phyloP scores from a whole-genome alignment of 148 eudicot species.

The Rhododendron vialii region DNA sequence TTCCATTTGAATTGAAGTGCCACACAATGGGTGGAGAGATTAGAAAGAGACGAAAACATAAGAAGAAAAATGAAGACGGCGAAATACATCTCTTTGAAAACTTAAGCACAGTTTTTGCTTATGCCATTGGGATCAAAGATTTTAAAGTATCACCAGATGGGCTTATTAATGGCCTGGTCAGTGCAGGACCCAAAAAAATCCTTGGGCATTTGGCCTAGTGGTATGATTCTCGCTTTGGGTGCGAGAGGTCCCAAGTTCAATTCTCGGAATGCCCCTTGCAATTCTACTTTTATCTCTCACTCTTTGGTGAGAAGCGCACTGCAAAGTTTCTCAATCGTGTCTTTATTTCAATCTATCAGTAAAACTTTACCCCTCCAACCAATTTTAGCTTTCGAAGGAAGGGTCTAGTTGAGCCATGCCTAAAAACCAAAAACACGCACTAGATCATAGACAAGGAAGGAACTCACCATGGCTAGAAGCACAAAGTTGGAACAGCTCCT shows the following conservation, averaged over 20 bases:
- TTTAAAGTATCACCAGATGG: no score
- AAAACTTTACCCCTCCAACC: background rate
- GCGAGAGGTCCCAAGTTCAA: slow-evolving; percentile 80
- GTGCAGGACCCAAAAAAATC: background rate
- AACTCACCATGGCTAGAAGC: background rate
- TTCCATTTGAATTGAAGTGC: no score
- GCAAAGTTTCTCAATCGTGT: background rate
- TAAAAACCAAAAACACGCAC: background rate
- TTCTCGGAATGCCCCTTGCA: slow-evolving; percentile 36
- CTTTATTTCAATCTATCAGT: background rate
- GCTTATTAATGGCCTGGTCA: no score
- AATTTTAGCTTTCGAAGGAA: background rate
- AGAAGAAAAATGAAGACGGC: no score
- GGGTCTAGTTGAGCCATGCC: background rate
- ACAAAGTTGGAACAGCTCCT: background rate
- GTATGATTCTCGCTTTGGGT: slow-evolving; percentile 77
- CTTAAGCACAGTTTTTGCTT: no score
- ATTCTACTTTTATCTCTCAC: background rate
- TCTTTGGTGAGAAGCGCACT: background rate
- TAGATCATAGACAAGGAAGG: background rate
- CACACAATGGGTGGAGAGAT: no score
- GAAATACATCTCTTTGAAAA: no score
- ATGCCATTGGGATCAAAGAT: no score
- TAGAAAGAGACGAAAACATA: no score
- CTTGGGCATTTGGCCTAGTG: slow-evolving; percentile 65